A percentile compares a stretch with the other conserved stretches of the same genome.
These are phyloP conservation scores for Penicillium hordei DNA, from an alignment of 2,329 filamentous ascomycete genomes.

Conservation along the genomic window DNA sequence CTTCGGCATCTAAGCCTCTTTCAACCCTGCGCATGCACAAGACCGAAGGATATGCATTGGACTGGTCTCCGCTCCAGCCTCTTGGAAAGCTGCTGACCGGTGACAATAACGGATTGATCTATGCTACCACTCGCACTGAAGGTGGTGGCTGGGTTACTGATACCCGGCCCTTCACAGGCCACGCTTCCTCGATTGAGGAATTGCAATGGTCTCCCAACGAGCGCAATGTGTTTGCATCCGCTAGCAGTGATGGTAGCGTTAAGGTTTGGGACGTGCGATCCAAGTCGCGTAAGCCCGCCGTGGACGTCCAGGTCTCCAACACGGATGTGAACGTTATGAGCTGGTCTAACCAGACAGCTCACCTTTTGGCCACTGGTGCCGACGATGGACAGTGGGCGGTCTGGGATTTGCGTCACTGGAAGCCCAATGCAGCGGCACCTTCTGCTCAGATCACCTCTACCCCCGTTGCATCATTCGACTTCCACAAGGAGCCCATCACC, in stretches of 20 bases:
- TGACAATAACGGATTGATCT: constrained; percentile 88
- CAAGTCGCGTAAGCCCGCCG: constrained; percentile 83
- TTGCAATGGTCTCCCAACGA: constrained; percentile 96
- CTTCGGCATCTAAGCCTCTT: constrained; percentile 83
- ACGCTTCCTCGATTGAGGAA: constrained; percentile 85
- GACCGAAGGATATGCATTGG: constrained; percentile 90
- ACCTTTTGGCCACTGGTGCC: constrained; percentile 86
- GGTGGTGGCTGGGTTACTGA: constrained; percentile 89
- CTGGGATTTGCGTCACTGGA: constrained; percentile 96
- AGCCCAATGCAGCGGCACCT: constrained; percentile 58
- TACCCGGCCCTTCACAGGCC: constrained; percentile 76
- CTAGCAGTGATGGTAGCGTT: constrained; percentile 88
- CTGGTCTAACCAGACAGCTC: constrained; percentile 85
- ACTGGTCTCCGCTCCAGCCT: constrained; percentile 84
- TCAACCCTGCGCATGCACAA: constrained; percentile 89
- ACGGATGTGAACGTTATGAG: constrained; percentile 95
- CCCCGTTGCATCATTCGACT: constrained; percentile 88
- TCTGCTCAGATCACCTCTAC: constrained; percentile 58
- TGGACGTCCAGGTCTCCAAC: constrained; percentile 79
- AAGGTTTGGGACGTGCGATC: constrained; percentile 94
- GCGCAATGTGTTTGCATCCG: constrained; percentile 89
- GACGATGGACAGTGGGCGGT: constrained; percentile 94
- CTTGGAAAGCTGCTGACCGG: constrained; percentile 86
- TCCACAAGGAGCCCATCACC: constrained; percentile 96
- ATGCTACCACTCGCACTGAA: constrained; percentile 79